Evolutionary conservation across 805 yeast species (phyloP), one percentile per base, ranked within the genome.

Genomic region (Ogataea trehaloabstinens): DNA sequence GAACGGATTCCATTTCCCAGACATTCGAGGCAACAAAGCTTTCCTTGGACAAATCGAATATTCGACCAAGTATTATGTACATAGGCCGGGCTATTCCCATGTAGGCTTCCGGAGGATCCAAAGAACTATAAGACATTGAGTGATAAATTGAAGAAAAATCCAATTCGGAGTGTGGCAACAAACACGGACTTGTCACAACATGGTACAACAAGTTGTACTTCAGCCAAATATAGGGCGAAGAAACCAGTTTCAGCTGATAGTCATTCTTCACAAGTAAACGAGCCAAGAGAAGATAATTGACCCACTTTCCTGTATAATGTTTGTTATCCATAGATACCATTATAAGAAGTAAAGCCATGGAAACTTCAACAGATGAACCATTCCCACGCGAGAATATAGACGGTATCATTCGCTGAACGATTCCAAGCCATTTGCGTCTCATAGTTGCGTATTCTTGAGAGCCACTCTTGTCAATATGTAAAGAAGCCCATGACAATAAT

Each of bases 1-100:
- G 6, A 3, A 31, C 19, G 4, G 10, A 13, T 24, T 31, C 40
- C 21, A 31, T 24, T n/a, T 35, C 37, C 11, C 17, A 25, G 5
- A 35, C 20, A 19, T 20, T 35, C 3, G 20, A 18, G 8, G 40
- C 35, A 22, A 10, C 15, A 8, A 35, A n/a, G 19, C 19, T 15
- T 13, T 40, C 22, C 20, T 19, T 31, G 4, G 40, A 35, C 3
- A 40, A 21, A 10, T 29, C 34, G 24, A 40, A 27, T 12, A 35
- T 40, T n/a, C 25, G 29, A 5, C 43, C 43, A 10, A 40, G 12
- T 11, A 40, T 24, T 17, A 30, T 19, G 27, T 32, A 40, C 8
- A 40, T 24, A 5, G 43, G 43, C 24, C 43, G 25, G 15, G 36
- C 27, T 13, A 40, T 35, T 7, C 43, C 40, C 43, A 40, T 40